A percentile compares a stretch with the other conserved stretches of the same genome.
Conservation (phyloP, 2,329 filamentous ascomycete species). For the Tolypocladium album region DNA sequence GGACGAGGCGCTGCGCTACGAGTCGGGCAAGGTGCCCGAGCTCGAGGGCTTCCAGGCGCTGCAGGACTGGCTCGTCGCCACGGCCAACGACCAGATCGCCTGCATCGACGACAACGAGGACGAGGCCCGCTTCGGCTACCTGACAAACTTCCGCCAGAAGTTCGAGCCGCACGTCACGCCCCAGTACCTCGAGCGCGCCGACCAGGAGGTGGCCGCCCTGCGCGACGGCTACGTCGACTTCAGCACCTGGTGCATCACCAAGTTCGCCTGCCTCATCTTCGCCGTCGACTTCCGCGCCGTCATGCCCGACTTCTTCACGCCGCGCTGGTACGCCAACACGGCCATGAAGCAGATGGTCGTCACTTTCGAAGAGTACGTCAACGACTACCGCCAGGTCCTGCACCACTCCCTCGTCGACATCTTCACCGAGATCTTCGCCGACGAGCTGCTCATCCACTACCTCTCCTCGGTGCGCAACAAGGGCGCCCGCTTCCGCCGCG, state of each 20-base stretch:
- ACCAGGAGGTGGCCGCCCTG: constrained; percentile 61
- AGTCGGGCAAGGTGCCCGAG: constrained; percentile 40
- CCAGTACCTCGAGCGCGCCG: constrained; percentile 66
- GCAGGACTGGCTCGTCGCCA: constrained; percentile 92
- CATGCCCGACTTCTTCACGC: constrained; percentile 82
- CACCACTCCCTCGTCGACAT: constrained; percentile 85
- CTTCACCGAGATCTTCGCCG: constrained; percentile 84
- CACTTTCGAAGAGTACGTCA: constrained; percentile 90
- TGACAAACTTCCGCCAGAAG: constrained; percentile 76
- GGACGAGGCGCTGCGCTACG: constrained; percentile 70
- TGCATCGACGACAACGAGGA: constrained; percentile 91
- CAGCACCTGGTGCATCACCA: constrained; percentile 81
- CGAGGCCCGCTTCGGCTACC: constrained; percentile 64
- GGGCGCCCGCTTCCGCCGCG: constrained; percentile 74
- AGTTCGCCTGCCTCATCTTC: constrained; percentile 83
- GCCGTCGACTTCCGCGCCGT: constrained; percentile 77
- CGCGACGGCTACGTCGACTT: constrained; percentile 92
- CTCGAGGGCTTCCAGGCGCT: constrained; percentile 64
- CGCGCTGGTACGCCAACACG: constrained; percentile 75
- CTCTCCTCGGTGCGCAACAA: constrained; percentile 79
- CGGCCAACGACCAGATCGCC: constrained; percentile 96
- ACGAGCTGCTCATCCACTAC: constrained; percentile 82
- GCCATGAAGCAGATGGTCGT: constrained; percentile 89
- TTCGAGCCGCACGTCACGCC: constrained; percentile 72
- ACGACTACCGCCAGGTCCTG: constrained; percentile 74